phyloP scores from a whole-genome alignment of 495 filamentous ascomycete species.

The Copromyces sp. region DNA sequence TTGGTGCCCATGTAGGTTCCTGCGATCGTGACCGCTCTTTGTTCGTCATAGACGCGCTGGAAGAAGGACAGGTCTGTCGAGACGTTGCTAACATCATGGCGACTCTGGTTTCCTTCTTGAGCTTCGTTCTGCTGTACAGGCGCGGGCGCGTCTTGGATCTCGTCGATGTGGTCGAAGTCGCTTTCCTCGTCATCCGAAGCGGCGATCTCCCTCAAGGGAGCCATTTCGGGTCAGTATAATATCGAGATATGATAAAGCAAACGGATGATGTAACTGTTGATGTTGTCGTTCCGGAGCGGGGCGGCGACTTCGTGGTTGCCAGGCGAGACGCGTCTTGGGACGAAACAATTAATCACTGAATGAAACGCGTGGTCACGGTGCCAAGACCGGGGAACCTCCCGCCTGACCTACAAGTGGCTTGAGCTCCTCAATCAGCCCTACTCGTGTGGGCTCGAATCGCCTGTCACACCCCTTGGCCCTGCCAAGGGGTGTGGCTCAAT shows the following conservation, averaged over 20 bases:
- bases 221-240: slow-evolving; percentile 5
- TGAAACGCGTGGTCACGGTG: background rate
- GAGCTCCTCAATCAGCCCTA: too few relatives aligned
- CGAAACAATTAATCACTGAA: background rate
- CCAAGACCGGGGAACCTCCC: background rate
- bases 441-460: too few relatives aligned
- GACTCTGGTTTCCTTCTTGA: background rate
- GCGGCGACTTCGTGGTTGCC: background rate
- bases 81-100: slow-evolving; percentile 6
- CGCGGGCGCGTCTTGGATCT: background rate
- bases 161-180: slow-evolving; percentile 9
- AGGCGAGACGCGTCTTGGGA: background rate
- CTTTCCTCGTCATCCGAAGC: slow-evolving; percentile 24
- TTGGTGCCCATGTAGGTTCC: background rate
- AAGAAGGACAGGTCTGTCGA: slow-evolving; percentile 23
- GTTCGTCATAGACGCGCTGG: slow-evolving; percentile 18
- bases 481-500: too few relatives aligned
- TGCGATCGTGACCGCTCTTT: background rate
- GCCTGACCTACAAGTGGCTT: background rate
- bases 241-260: background rate
- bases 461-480: too few relatives aligned
- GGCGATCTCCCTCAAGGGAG: slow-evolving; percentile 15
- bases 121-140: background rate
- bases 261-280: background rate
- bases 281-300: background rate